Percentiles rank a stretch among this genome's conserved stretches.
These are phyloP conservation scores for Clarireedia hainanense DNA, from an alignment of 2,329 filamentous ascomycete genomes.

Conservation along the genomic window DNA sequence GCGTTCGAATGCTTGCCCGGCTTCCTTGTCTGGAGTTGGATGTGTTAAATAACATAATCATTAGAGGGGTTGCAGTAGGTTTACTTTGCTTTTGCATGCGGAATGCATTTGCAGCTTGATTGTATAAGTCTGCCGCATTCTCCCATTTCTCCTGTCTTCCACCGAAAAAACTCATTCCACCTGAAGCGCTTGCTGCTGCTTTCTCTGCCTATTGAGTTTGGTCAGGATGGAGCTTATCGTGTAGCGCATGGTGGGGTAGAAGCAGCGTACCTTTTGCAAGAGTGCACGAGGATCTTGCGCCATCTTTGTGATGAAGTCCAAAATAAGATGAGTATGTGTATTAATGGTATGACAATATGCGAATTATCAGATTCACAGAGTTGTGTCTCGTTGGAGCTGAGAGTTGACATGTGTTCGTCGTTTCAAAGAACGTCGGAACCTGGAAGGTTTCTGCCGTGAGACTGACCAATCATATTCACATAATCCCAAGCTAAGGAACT, in stretches of 20 bases:
- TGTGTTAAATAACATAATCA: no score
- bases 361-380: slow-evolving; percentile 27
- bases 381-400: slow-evolving; percentile 39
- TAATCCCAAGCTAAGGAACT: neutral
- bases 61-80: slow-evolving; percentile 16
- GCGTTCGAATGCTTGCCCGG: slow-evolving; percentile 78
- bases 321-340: neutral
- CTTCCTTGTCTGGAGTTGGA: slow-evolving; percentile 60
- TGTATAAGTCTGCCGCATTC: slow-evolving; percentile 79
- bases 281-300: slow-evolving; percentile 70
- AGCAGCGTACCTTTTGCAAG: slow-evolving; percentile 59
- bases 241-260: slow-evolving; percentile 25
- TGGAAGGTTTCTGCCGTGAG: no score
- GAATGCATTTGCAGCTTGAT: slow-evolving; percentile 86
- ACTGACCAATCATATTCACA: no score
- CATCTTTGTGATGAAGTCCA: slow-evolving; percentile 40
- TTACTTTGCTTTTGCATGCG: slow-evolving; percentile 77
- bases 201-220: slow-evolving; percentile 68
- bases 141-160: slow-evolving; percentile 83
- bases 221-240: slow-evolving; percentile 14
- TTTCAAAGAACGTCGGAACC: neutral
- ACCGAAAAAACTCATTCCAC: slow-evolving; percentile 86
- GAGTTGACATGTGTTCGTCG: slow-evolving; percentile 9
- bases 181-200: slow-evolving; percentile 60
- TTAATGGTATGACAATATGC: neutral